Percentiles rank a stretch among this genome's conserved stretches.
These are phyloP conservation scores for Glebionis coronaria DNA, from an alignment of 129 eudicot species.

Conservation along the genomic window DNA sequence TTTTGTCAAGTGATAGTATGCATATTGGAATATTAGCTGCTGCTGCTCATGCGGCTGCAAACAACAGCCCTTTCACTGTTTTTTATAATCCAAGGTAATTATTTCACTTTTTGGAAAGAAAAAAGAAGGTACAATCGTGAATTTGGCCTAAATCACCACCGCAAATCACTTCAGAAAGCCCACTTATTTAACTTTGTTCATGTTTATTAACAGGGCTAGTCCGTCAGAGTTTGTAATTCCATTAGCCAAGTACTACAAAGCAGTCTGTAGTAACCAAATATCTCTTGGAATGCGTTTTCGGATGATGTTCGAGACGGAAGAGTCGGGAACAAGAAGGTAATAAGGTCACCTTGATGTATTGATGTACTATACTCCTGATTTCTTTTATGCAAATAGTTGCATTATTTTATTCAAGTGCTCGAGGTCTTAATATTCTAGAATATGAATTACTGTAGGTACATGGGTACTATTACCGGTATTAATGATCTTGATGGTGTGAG, in stretches of 20 bases:
- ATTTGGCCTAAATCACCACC: not conserved
- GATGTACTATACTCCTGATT: not conserved
- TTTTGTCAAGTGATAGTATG: slow-evolving; percentile 96
- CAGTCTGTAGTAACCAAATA: slow-evolving; percentile 74
- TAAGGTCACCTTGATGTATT: not conserved
- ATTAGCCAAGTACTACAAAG: slow-evolving; percentile 84
- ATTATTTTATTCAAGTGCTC: not conserved
- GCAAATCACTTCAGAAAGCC: slow-evolving; percentile 8
- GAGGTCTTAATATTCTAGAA: not conserved
- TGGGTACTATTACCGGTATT: slow-evolving; percentile 95
- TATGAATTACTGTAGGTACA: slow-evolving; percentile 52
- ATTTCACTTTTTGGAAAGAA: too few species aligned
- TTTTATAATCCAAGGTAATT: slow-evolving; percentile 88
- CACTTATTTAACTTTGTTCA: not conserved
- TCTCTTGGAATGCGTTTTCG: slow-evolving; percentile 98
- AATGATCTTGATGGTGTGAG: slow-evolving; percentile 87
- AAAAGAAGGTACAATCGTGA: not conserved
- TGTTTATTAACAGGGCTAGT: slow-evolving; percentile 70
- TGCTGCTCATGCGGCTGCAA: slow-evolving; percentile 98
- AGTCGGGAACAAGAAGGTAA: slow-evolving; percentile 93
- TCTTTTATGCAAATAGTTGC: not conserved
- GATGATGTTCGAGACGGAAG: slow-evolving; percentile 99
- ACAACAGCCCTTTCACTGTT: slow-evolving; percentile 84
- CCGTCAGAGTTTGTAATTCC: slow-evolving; percentile 96
- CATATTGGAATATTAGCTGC: slow-evolving; percentile 96